These are phyloP conservation scores for Paralagenidium karlingii DNA, from an alignment of 352 stramenopile genomes.

Conservation along the genomic window DNA sequence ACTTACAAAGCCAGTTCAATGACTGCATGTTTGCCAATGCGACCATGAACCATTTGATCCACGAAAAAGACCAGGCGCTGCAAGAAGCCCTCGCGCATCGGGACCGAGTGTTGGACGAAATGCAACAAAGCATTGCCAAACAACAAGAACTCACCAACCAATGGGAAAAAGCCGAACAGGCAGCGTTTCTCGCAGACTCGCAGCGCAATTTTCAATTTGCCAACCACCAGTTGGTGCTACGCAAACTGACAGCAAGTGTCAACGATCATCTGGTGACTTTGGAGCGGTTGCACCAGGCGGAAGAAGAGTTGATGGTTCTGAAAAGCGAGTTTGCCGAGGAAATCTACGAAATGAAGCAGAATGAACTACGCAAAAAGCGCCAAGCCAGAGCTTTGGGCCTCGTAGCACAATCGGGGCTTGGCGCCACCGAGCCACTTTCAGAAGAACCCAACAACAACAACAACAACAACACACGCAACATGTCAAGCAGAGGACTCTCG, in stretches of 20 bases:
- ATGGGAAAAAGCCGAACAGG: slow-evolving; percentile 45
- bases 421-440: slow-evolving; percentile 7
- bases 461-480: background rate
- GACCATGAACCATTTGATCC: slow-evolving; percentile 13
- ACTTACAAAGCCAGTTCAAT: slow-evolving; percentile 1
- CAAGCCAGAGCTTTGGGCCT: slow-evolving; percentile 7
- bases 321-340: slow-evolving; percentile 46
- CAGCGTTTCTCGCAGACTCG: slow-evolving; percentile 44
- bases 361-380: slow-evolving; percentile 25
- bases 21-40: too few relatives aligned
- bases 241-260: slow-evolving; percentile 20
- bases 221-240: slow-evolving; percentile 36
- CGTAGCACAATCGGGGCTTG: slow-evolving; percentile 1
- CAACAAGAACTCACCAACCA: slow-evolving; percentile 22
- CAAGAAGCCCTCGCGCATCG: slow-evolving; percentile 26
- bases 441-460: too few relatives aligned
- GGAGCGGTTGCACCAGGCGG: slow-evolving; percentile 21
- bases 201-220: slow-evolving; percentile 51
- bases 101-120: slow-evolving; percentile 27
- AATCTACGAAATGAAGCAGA: slow-evolving; percentile 45
- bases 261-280: slow-evolving; percentile 31
- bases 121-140: slow-evolving; percentile 29
- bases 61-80: slow-evolving; percentile 10
- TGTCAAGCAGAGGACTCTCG: slow-evolving; percentile 1
- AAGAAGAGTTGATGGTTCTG: slow-evolving; percentile 42